These are phyloP conservation scores for Pythium grandisporangium DNA, from an alignment of 352 stramenopile species.

Conservation along the genomic window DNA sequence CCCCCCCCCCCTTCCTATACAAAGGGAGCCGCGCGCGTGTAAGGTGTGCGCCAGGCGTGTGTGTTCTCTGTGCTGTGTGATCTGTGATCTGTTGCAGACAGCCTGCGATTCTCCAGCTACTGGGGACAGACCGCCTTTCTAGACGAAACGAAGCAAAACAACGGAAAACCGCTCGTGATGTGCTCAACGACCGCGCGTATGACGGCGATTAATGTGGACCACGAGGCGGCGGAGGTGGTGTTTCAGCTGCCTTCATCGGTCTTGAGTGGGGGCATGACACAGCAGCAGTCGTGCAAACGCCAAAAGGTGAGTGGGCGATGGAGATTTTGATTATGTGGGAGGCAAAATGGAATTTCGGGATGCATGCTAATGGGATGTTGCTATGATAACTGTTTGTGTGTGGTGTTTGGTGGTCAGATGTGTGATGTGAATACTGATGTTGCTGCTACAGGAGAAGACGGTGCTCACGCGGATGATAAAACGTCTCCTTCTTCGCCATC, in stretches of 20 bases:
- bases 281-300: slow-evolving; percentile 1
- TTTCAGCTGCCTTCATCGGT: slow-evolving; percentile 57
- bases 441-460: not conserved
- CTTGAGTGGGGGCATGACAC: slow-evolving; percentile 36
- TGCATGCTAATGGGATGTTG: not conserved
- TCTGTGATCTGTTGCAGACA: not conserved
- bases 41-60: too few relatives aligned
- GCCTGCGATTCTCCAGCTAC: slow-evolving; percentile 3
- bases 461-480: too few relatives aligned
- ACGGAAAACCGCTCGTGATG: slow-evolving; percentile 7
- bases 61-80: too few relatives aligned
- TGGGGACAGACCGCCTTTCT: not conserved
- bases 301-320: slow-evolving; percentile 24
- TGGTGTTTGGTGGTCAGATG: not conserved
- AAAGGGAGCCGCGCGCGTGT: too few relatives aligned
- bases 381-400: not conserved
- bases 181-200: slow-evolving; percentile 19
- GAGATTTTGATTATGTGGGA: too few relatives aligned
- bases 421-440: not conserved
- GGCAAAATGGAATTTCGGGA: not conserved
- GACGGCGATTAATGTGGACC: slow-evolving; percentile 13
- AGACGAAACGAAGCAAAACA: not conserved
- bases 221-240: slow-evolving; percentile 24
- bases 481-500: too few relatives aligned
- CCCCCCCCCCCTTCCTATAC: too few relatives aligned